These are phyloP conservation scores for Esteya vermicola DNA, from an alignment of 2,329 filamentous ascomycete genomes.

Conservation along the genomic window DNA sequence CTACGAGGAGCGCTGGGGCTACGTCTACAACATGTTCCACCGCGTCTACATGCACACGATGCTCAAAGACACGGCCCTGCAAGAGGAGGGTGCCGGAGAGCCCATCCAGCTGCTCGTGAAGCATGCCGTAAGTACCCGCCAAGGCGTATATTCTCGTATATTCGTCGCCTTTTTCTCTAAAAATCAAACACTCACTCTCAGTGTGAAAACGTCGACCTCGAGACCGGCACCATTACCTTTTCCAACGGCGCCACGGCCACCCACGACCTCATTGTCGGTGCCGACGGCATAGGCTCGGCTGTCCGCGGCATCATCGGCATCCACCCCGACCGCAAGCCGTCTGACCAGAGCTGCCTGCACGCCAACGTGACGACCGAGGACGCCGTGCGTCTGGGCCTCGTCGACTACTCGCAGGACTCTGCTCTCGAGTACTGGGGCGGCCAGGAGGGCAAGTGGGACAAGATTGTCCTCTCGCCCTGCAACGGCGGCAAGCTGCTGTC, in stretches of 20 bases:
- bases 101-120: slow-evolving; percentile 42
- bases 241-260: slow-evolving; percentile 31
- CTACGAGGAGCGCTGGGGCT: slow-evolving; percentile 34
- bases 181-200: slow-evolving; percentile 1
- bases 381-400: slow-evolving; percentile 42
- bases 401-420: slow-evolving; percentile 45
- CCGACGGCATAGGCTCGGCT: slow-evolving; percentile 54
- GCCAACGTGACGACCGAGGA: slow-evolving; percentile 48
- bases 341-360: slow-evolving; percentile 48
- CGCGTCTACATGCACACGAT: slow-evolving; percentile 54
- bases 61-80: slow-evolving; percentile 45
- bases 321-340: slow-evolving; percentile 40
- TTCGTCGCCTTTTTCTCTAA: no score
- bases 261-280: slow-evolving; percentile 49
- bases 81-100: slow-evolving; percentile 34
- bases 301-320: slow-evolving; percentile 51
- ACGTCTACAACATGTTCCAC: slow-evolving; percentile 42
- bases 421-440: slow-evolving; percentile 61
- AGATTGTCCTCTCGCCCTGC: slow-evolving; percentile 58
- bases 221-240: slow-evolving; percentile 35
- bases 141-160: no score
- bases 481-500: slow-evolving; percentile 37
- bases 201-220: slow-evolving; percentile 32
- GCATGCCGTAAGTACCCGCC: slow-evolving; percentile 25
- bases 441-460: slow-evolving; percentile 38